Base-by-base conservation (phyloP, 345 rosid species). In the Kandelia obovata region DNA sequence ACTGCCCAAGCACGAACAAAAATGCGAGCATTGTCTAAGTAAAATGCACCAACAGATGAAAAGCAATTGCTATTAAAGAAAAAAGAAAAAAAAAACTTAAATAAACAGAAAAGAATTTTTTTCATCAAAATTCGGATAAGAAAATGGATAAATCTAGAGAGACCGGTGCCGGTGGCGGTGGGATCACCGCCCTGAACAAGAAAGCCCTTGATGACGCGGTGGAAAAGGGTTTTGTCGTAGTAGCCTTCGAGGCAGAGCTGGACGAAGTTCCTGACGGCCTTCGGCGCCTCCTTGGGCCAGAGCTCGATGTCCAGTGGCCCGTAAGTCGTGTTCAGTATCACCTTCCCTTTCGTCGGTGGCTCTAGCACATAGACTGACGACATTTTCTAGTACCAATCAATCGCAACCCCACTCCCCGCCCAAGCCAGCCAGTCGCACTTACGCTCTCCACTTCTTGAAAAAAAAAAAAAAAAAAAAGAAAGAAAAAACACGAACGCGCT, bases 231-330 rank as follows among this genome's bases (percentile, higher is more conserved):
- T 75, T 80, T 71, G 72, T 85, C 96, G 76, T 80, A 95, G 88
- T 86, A 95, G 65, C 96, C 91, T 71, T 92, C 97, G 71, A 95
- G 93, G 67, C 96, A 95, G 46, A 95, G 91, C 77, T 90, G 96
- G 32, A 92, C 92, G 82, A 95, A 92, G 82, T 92, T 95, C 49
- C 99, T 74, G 7, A 88, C 96, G 32, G 98, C 97, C 77, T 90
- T 92, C 1, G 99, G 96, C 0, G 97, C 93, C 77, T 95, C 96
- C 59, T 89, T 92, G 1, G 99, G 96, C 99, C 97, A 95, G 10
- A 95, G 85, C 86, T 95, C 96, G 82, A 95, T 74, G 82, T 92
- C 96, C 7, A 95, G 67, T 0, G 96, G 98, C 0, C 99, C 98
- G 74, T 89, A 81, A 37, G 93, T 86, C 61, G 97, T 95, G 73